Evolutionary conservation across 441 rosid genomes (phyloP).

Genomic region (Kokia cookei): DNA sequence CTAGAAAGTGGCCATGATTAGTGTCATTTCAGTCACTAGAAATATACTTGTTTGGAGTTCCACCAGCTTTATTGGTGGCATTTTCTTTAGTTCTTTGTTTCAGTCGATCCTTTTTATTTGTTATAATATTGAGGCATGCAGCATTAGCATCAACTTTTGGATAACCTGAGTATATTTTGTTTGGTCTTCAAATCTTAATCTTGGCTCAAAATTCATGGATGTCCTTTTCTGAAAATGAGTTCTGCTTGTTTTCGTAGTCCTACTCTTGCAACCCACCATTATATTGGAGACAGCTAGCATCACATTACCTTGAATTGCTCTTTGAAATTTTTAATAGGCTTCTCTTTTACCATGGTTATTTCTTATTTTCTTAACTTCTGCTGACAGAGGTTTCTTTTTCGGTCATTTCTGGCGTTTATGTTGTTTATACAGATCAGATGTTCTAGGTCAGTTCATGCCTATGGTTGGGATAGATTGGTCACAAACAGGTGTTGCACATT

Average conservation of each 20-base stretch:
- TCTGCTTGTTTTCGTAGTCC: constrained; percentile 7
- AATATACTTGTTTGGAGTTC: background rate
- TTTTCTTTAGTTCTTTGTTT: background rate
- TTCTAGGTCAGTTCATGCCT: constrained; percentile 99
- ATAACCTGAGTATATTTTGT: background rate
- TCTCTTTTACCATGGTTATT: background rate
- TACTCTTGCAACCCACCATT: background rate
- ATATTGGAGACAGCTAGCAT: constrained; percentile 10
- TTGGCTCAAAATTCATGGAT: constrained; percentile 1
- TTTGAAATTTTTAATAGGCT: background rate
- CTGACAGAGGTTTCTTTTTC: constrained; percentile 3
- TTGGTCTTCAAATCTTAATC: constrained; percentile 5
- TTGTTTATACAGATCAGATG: constrained; percentile 73
- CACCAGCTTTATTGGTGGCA: background rate
- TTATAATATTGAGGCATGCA: background rate
- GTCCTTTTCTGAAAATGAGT: background rate
- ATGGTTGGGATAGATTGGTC: constrained; percentile 95
- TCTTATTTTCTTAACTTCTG: background rate
- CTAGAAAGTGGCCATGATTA: background rate
- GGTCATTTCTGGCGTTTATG: constrained; percentile 8
- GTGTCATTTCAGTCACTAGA: background rate
- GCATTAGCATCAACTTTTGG: constrained; percentile 2
- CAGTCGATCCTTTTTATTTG: background rate
- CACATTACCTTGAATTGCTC: background rate
- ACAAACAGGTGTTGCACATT: constrained; percentile 91